Conservation (phyloP, 1,139 yeast genomes). For the Pichia sp. region DNA sequence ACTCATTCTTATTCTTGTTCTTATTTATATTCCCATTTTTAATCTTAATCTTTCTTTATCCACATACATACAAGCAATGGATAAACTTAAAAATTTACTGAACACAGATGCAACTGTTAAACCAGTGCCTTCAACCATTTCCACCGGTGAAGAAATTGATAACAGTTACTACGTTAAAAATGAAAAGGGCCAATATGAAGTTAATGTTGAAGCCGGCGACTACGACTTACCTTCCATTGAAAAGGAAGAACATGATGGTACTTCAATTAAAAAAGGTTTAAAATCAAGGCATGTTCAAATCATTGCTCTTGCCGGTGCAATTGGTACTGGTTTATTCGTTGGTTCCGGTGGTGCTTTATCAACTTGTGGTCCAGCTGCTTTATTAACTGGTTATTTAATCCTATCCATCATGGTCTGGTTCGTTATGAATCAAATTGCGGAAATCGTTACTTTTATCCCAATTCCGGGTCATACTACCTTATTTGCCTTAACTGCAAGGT, state of each 20-base stretch:
- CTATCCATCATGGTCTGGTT: constrained; percentile 48
- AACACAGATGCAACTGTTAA: not conserved
- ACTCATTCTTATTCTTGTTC: no score
- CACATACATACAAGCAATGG: not conserved
- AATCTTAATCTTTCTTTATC: not conserved
- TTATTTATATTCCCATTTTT: no score
- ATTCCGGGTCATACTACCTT: constrained; percentile 35
- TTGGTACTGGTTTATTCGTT: constrained; percentile 63
- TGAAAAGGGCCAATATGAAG: not conserved
- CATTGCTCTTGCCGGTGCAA: constrained; percentile 79
- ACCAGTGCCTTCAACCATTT: not conserved
- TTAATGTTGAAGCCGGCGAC: not conserved
- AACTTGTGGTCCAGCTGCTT: constrained; percentile 46
- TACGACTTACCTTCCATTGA: not conserved
- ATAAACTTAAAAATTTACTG: not conserved
- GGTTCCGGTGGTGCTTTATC: constrained; percentile 44
- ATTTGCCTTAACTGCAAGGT: constrained; percentile 18
- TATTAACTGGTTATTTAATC: constrained; percentile 41
- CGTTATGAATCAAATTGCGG: constrained; percentile 56
- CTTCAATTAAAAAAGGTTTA: constrained; percentile 12
- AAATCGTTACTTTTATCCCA: constrained; percentile 57
- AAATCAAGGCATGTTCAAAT: constrained; percentile 48
- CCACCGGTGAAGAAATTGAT: not conserved
- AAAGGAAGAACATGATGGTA: constrained; percentile 3
- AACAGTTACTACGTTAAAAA: not conserved